Conservation (phyloP, 1,284 basidiomycete genomes). For the Apiotrichum gracile region DNA sequence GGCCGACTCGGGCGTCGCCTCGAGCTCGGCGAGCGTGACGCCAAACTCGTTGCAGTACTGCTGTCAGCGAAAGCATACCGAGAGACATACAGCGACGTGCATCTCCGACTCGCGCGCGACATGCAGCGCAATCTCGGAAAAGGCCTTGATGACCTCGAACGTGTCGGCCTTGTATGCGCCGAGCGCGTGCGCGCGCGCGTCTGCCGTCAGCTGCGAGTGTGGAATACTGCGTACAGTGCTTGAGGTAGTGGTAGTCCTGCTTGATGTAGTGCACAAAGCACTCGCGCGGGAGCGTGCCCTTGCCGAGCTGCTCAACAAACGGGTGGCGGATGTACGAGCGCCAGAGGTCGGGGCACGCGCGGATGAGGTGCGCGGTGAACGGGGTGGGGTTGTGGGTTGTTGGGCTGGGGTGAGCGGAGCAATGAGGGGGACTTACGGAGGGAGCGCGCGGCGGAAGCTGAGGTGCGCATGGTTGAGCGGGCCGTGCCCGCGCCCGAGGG, state of each 20-base stretch:
- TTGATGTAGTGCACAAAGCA: conserved; percentile 80
- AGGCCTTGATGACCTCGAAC: conserved; percentile 60
- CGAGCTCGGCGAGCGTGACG: conserved; percentile 58
- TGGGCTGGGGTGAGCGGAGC: conserved; percentile 48
- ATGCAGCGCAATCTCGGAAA: conserved; percentile 61
- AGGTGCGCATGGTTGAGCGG: conserved; percentile 82
- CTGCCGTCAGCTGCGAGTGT: conserved; percentile 12
- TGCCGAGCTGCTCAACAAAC: conserved; percentile 69
- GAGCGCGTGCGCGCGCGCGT: conserved; percentile 54
- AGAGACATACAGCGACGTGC: conserved; percentile 53
- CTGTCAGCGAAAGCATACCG: conserved; percentile 1
- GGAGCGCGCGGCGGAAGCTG: conserved; percentile 53
- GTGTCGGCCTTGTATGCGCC: conserved; percentile 69
- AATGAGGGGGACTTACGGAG: conserved; percentile 52
- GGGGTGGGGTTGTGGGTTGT: conserved; percentile 61
- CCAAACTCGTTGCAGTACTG: conserved; percentile 66
- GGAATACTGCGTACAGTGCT: conserved; percentile 40
- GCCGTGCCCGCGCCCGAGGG: conserved; percentile 72
- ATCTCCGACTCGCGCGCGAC: conserved; percentile 66
- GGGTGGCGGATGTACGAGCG: conserved; percentile 56
- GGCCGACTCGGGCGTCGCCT: conserved; percentile 58
- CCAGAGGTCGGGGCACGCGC: conserved; percentile 58
- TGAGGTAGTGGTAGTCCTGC: conserved; percentile 53
- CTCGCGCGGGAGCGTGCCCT: conserved; percentile 60
- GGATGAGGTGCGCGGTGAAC: conserved; percentile 63